Evolutionary conservation across 2,329 filamentous ascomycete genomes (phyloP), one percentile per base, ranked within the genome.

Genomic region (Tolypocladium guangdongense): DNA sequence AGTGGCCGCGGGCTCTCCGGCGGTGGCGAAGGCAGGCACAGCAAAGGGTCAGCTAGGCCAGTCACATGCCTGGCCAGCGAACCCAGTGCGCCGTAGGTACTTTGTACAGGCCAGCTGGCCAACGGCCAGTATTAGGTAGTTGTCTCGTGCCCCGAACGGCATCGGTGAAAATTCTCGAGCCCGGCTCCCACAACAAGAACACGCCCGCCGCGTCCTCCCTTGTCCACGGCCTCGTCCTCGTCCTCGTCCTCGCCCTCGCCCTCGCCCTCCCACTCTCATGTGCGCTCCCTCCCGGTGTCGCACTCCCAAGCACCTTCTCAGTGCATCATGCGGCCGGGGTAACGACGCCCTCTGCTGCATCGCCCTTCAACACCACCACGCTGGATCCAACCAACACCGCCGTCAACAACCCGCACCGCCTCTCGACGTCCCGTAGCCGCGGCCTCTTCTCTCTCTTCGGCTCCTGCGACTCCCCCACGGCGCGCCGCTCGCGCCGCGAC

Each of bases 321-420:
- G 62, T 58, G 62, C 70, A 75, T 67, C 63, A 83, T 83, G 81
- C 76, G 73, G 80, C 73, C 75, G 66, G 65, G 67, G 78, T 78
- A 75, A 70, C 64, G 59, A 70, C 64, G 59, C 62, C 68, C 78
- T 80, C 80, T 77, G 74, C 77, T 74, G 77, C 76, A 75, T 69
- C 68, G 64, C 60, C 68, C 62, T 64, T 63, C 58, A 62, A 52
- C 55, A 55, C 54, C 62, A 68, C 75, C 77, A 81, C 70, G 67
- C 76, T 83, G 80, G 80, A 83, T 78, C 68, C 77, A 32, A 36
- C 32, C 65, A 71, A 77, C 78, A 68, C 72, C 53, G 61, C 62
- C 58, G 62, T 69, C 58, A 53, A 33, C 60, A 56, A 54, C 59
- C 39, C 49, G 24, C 52, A n/a, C 22, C 51, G 41, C 53, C 49